Base-by-base conservation (phyloP, 2,329 filamentous ascomycete genomes). In the Reticulascus tulasneorum region DNA sequence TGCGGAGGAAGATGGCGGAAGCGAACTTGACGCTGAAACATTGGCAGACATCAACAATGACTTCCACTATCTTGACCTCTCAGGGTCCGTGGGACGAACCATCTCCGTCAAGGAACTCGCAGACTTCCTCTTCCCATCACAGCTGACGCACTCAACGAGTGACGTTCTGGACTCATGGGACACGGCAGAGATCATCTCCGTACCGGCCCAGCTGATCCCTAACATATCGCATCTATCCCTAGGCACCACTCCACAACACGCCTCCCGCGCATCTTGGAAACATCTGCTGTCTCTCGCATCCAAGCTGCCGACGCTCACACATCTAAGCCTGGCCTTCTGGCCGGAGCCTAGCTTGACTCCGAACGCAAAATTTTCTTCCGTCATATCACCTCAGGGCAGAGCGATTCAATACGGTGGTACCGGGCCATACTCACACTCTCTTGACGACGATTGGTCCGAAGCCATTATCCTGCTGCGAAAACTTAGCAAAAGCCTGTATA, bases 301-400 rank as follows among this genome's bases (percentile, higher is more conserved):
- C 9, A 75, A 72, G 45, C 53, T 79, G 7, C 66, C 66, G 1
- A 68, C 64, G 11, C 56, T 82, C 24, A 82, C 78, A 2, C 77
- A 82, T 47, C 61, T 82, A 25, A 78, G 71, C 45, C 63, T 82
- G 7, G 75, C 77, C 12, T 74, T 72, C 51, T 82, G 79, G 79
- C 78, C 79, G 2, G 67, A 70, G 32, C 79, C 79, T 3, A 68
- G 67, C 12, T 56, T 78, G n/a, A 76, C 75, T 3, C 73, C 73
- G 8, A 71, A 73, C 45, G 67, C 75, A 7, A 68, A 64, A 38
- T 61, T 61, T 18, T 58, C 72, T 1, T 67, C 69, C 3, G 55
- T 79, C 3, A 55, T 64, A 2, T 66, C 69, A 5, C 59, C 62
- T 5, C 56, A 64, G 21, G 72, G 64, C 19, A 59, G 49, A 20